Percentiles rank a stretch among this genome's conserved stretches.
Conservation (phyloP, 768 basidiomycete species). For the Sarcomyxa edulis region DNA sequence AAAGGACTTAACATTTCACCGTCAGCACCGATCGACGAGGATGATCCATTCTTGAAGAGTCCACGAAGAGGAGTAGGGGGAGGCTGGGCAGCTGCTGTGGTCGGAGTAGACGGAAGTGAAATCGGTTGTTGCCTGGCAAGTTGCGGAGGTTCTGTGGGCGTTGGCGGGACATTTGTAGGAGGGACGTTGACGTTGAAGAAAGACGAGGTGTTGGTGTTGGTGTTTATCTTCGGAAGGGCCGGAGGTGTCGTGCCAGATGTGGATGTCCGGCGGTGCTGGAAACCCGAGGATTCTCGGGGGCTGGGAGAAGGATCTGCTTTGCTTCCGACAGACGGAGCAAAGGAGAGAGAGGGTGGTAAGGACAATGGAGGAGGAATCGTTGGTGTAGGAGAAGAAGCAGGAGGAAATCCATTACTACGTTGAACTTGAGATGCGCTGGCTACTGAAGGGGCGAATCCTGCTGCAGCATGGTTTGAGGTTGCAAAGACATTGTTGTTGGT, state of each 20-base stretch:
- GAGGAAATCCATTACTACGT: constrained; percentile 11
- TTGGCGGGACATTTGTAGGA: constrained; percentile 12
- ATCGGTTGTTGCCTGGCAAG: constrained; percentile 34
- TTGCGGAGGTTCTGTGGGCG: constrained; percentile 33
- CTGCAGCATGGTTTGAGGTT: constrained; percentile 13
- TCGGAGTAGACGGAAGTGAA: constrained; percentile 43
- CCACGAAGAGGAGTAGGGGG: constrained; percentile 25
- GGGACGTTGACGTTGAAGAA: background rate
- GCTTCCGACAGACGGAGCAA: background rate
- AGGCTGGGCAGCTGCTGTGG: no score
- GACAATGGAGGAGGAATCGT: background rate
- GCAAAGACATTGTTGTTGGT: constrained; percentile 8
- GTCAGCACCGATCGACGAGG: no score
- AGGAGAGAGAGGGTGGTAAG: constrained; percentile 4
- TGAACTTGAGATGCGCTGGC: constrained; percentile 8
- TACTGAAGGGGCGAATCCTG: constrained; percentile 1
- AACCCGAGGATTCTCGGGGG: constrained; percentile 6
- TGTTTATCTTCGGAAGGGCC: constrained; percentile 29
- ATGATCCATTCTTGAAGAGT: constrained; percentile 26
- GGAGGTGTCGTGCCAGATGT: constrained; percentile 18
- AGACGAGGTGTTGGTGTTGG: constrained; percentile 13
- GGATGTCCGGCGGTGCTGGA: background rate
- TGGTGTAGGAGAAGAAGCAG: constrained; percentile 3
- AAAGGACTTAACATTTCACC: constrained; percentile 44
- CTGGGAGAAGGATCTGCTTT: constrained; percentile 12